Evolutionary conservation across 2,329 filamentous ascomycete genomes (phyloP), one percentile per base, ranked within the genome.

Genomic region (Tolypocladium inflatum): DNA sequence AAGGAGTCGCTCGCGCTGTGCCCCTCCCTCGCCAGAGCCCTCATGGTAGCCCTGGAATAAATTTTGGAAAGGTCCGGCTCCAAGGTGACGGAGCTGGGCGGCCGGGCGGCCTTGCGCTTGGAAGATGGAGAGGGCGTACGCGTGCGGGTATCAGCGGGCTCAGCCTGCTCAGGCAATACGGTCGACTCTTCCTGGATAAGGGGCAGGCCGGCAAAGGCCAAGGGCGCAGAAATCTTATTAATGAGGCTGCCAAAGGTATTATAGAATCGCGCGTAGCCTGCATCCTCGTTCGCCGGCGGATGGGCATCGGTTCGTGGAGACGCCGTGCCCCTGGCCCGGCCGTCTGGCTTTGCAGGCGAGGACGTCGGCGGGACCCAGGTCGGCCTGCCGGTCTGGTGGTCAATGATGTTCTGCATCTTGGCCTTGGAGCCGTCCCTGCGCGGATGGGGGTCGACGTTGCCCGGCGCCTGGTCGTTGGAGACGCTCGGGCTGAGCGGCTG

Each of bases 201-300:
- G 0, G 94, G 94, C 10, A 99, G 81, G 1, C 93, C 93, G 5
- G 94, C 91, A 74, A 97, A 99, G 4, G 92, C 93, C 37, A 99
- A 78, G 1, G 92, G 92, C 0, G 92, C 91, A 0, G 93, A 95
- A 15, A 97, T 83, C 65, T 87, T 89, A 61, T 91, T 94, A 68
- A 97, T 90, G 54, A 97, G 83, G 57, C 83, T 90, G 57, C 92
- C 91, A 67, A 97, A 96, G 1, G 91, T 91, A 59, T 83, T 92
- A 74, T 97, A 99, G 74, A 97, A 99, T 57, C 86, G 85, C 8
- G 90, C 84, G 69, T 97, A 99, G 7, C 90, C 87, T 58, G 93
- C 91, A 38, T 96, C 90, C 64, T 73, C 76, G 3, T 66, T 63
- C 2, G 58, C 53, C n/a, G 59, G 58, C 52, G 64, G 59, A 43